These are phyloP conservation scores for Phyllosticta citrichinensis DNA, from an alignment of 2,329 filamentous ascomycete species.

Conservation along the genomic window DNA sequence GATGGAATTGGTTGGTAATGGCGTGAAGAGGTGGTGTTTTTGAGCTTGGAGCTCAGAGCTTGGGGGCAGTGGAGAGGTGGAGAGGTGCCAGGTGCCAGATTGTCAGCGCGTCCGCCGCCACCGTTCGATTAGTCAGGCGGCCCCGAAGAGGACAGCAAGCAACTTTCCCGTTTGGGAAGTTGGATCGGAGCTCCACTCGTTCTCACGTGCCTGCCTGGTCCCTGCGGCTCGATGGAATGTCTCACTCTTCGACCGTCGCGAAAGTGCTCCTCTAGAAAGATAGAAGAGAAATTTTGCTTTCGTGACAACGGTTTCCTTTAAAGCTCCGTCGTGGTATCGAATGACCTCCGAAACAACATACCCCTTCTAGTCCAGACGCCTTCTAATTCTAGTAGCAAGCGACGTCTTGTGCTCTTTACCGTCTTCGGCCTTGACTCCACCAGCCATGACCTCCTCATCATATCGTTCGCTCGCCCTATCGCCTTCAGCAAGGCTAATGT, in stretches of 20 bases:
- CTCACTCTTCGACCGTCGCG: too few relatives aligned
- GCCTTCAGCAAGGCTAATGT: conserved; percentile 23
- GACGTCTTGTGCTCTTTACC: not conserved
- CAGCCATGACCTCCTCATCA: conserved; percentile 8
- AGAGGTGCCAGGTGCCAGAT: not conserved
- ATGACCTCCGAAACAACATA: not conserved
- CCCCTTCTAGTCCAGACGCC: not conserved
- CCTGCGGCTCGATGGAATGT: not conserved
- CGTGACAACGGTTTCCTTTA: not conserved
- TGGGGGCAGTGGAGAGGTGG: not conserved
- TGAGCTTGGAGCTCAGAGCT: not conserved
- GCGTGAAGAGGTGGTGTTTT: not conserved
- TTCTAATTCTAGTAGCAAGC: not conserved
- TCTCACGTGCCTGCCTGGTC: not conserved
- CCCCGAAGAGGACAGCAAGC: not conserved
- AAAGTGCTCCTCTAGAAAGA: not conserved
- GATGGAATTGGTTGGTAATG: not conserved
- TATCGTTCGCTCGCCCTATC: conserved; percentile 6
- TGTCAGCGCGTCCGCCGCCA: not conserved
- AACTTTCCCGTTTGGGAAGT: not conserved
- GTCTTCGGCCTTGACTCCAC: not conserved
- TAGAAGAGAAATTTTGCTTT: not conserved
- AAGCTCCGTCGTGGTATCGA: not conserved
- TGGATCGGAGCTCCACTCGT: not conserved
- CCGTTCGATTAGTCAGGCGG: not conserved